Evolutionary conservation across 129 eudicot species (phyloP).

Genomic region (Flaveria ramosissima): DNA sequence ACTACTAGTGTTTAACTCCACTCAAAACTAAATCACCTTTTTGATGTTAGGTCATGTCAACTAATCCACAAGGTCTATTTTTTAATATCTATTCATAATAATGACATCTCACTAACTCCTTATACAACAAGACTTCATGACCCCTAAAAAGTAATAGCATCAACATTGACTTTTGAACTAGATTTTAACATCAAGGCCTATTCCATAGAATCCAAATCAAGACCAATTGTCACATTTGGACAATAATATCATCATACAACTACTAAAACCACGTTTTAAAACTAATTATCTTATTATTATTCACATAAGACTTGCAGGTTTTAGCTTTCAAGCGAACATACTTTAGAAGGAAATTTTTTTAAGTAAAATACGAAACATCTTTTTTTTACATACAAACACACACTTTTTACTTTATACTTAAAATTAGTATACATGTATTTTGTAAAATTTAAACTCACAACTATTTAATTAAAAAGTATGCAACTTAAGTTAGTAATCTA

Average conservation of each 20-base stretch:
- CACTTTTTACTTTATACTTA: too few species aligned
- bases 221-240: background rate
- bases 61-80: background rate
- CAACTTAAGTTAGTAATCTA: too few species aligned
- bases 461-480: too few species aligned
- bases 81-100: background rate
- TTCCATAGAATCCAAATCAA: constrained; percentile 1
- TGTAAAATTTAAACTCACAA: too few species aligned
- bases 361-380: too few species aligned
- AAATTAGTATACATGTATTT: too few species aligned
- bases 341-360: too few species aligned
- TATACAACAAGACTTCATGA: background rate
- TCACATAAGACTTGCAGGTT: too few species aligned
- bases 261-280: background rate
- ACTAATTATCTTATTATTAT: background rate
- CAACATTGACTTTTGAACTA: background rate
- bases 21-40: background rate
- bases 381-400: too few species aligned
- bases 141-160: background rate
- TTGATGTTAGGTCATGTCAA: background rate
- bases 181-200: background rate
- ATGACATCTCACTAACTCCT: background rate
- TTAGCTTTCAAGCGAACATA: too few species aligned
- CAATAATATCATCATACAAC: background rate
- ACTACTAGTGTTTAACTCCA: constrained; percentile 1